Evolutionary conservation across 2,329 filamentous ascomycete species (phyloP).

Genomic region (Nigrograna mackinnonii): DNA sequence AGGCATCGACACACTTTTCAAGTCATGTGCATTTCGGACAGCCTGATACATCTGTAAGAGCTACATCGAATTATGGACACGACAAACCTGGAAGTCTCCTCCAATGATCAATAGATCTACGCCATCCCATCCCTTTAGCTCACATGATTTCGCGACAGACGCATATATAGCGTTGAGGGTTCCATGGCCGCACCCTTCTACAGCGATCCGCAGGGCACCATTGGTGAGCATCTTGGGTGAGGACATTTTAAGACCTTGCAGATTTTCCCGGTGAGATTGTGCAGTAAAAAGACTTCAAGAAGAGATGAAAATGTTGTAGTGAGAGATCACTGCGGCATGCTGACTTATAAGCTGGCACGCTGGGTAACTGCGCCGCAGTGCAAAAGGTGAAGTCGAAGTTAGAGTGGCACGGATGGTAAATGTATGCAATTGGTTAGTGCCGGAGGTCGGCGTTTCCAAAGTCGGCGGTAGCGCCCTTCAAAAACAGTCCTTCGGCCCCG

Average conservation of each 20-base stretch:
- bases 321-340: too few species aligned
- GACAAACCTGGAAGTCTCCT: conserved; percentile 83
- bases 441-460: background rate
- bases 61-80: background rate
- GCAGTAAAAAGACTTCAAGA: too few species aligned
- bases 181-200: conserved; percentile 93
- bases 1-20: conserved; percentile 88
- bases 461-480: too few species aligned
- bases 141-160: conserved; percentile 70
- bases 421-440: too few species aligned
- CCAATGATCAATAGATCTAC: conserved; percentile 93
- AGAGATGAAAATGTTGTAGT: too few species aligned
- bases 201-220: conserved; percentile 67
- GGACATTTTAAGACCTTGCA: conserved; percentile 18
- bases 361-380: too few species aligned
- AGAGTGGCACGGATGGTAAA: too few species aligned
- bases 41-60: conserved; percentile 57
- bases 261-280: background rate
- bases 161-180: conserved; percentile 90
- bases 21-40: conserved; percentile 83
- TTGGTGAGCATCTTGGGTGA: conserved; percentile 23
- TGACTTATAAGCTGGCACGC: too few species aligned
- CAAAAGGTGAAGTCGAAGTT: too few species aligned
- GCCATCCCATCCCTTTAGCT: conserved; percentile 73
- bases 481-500: too few species aligned